Evolutionary conservation across 768 basidiomycete species (phyloP), one percentile per base, ranked within the genome.

Genomic region (Termitomyces sp.): DNA sequence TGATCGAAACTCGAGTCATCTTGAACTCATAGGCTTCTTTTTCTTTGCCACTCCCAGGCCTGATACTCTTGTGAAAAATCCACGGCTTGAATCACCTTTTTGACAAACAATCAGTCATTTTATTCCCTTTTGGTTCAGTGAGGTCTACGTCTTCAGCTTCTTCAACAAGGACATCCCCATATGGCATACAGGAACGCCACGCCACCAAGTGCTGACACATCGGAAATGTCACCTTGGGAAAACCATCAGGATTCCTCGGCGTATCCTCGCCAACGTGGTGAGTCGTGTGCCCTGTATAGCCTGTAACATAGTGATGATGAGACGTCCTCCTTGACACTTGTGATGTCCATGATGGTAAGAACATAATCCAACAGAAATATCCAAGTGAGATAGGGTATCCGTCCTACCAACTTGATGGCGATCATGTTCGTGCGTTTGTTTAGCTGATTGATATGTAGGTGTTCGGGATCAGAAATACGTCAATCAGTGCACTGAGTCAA

Each of bases 241-340:
- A 30, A 16, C 20, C 35, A 47, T 58, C 44, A 53, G 47, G 57
- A 53, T 46, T 47, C 4, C 8, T 32, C 44, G 24, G 43, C 24
- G 45, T 16, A n/a, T 16, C 38, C 13, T 55, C 35, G 18, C 45
- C 35, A 33, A 45, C 42, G 20, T 9, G 14, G 6, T 5, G 13
- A 47, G 36, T 22, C 4, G 32, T 36, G 35, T 10, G n/a, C 50
- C 35, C 50, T 26, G 24, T 35, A 30, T 43, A 54, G 9, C 24
- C 30, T 59, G 58, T 59, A 59, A 59, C 58, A 14, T 30, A 13
- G 40, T 51, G 53, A 51, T 43, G 33, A 33, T 32, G 30, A 16
- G 45, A 10, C 4, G 24, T 2, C 14, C 53, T 55, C 58, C 46
- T 42, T 51, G 53, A 38, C 24, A 51, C 48, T 22, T 28, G 30